Conservation (phyloP, 371 early-diverging fungal genomes). For the Rhizopus microsporus region DNA sequence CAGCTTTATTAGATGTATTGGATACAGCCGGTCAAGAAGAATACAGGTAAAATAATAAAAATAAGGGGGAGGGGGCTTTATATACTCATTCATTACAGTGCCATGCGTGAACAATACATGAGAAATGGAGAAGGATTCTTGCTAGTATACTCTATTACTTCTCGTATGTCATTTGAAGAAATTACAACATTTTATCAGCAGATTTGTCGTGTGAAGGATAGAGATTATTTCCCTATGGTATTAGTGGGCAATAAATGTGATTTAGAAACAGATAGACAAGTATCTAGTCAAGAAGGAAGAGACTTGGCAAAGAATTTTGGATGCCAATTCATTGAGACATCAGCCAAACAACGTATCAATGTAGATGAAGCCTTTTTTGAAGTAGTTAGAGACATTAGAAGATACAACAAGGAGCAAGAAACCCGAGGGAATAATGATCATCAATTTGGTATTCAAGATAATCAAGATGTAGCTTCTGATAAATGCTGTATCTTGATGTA, state of each 20-base stretch:
- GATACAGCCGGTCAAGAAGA: constrained; percentile 96
- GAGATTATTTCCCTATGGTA: constrained; percentile 83
- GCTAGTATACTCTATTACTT: constrained; percentile 71
- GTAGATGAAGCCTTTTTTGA: constrained; percentile 91
- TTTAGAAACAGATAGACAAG: constrained; percentile 74
- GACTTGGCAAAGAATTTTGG: constrained; percentile 32
- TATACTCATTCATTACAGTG: not conserved
- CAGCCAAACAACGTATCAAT: constrained; percentile 85
- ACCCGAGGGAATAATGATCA: constrained; percentile 7
- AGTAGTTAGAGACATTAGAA: constrained; percentile 75
- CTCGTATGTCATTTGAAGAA: constrained; percentile 79
- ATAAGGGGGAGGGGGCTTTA: not conserved
- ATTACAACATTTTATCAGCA: constrained; percentile 75
- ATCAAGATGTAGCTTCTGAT: constrained; percentile 30
- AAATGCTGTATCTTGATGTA: constrained; percentile 40
- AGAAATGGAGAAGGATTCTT: constrained; percentile 60
- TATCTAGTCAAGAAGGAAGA: constrained; percentile 32
- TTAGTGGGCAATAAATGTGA: constrained; percentile 97
- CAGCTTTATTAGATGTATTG: constrained; percentile 83
- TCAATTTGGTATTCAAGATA: constrained; percentile 23
- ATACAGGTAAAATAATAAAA: constrained; percentile 59
- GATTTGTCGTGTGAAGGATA: constrained; percentile 83
- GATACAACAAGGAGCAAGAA: constrained; percentile 38
- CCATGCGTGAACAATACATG: constrained; percentile 39
- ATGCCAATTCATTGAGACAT: constrained; percentile 75